Evolutionary conservation across 2,329 filamentous ascomycete species (phyloP), one percentile per base, ranked within the genome.

Genomic region (Myriangium duriaei): DNA sequence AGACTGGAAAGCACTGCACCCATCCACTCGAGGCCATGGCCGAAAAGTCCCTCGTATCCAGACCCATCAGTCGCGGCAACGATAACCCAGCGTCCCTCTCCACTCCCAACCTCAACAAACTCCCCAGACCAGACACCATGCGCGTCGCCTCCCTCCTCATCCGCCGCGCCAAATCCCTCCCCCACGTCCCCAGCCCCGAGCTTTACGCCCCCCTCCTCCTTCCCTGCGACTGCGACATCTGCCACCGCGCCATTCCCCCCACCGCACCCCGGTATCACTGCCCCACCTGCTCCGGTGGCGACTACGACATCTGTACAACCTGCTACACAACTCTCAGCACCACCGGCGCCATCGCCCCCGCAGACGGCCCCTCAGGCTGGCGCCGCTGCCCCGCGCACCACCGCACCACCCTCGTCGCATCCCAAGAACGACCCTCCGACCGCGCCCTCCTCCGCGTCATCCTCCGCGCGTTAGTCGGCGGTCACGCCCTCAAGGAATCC

Each of bases 331-430:
- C 70, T 32, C 67, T 87, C 5, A 71, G 81, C 2, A 60, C 66
- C 2, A 69, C 69, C 0, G 70, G 72, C 6, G 74, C 74, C 32
- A 77, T 95, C 44, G 76, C 74, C 39, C 63, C 66, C 12, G 80
- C 87, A 43, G 86, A 94, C 47, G 86, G 87, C 0, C 68, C 76
- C 4, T 69, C 68, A 9, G 87, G 87, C 3, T 95, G 88, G 88
- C 71, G 86, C 9, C 71, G 86, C 34, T 96, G 88, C 54, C 39
- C 35, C 9, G 68, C 71, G 30, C 81, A 81, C 4, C 88, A 96
- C 53, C 74, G 87, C 19, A 94, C 94, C 85, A 74, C 79, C 0
- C 64, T 92, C 9, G 66, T 92, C 9, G 79, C 76, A 0, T 94
- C 88, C 51, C 70, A 79, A 42, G 77, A 84, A 39, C 68, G 69